Conservation (phyloP, 2,329 filamentous ascomycete species). For the Pezicula rhizophila region DNA sequence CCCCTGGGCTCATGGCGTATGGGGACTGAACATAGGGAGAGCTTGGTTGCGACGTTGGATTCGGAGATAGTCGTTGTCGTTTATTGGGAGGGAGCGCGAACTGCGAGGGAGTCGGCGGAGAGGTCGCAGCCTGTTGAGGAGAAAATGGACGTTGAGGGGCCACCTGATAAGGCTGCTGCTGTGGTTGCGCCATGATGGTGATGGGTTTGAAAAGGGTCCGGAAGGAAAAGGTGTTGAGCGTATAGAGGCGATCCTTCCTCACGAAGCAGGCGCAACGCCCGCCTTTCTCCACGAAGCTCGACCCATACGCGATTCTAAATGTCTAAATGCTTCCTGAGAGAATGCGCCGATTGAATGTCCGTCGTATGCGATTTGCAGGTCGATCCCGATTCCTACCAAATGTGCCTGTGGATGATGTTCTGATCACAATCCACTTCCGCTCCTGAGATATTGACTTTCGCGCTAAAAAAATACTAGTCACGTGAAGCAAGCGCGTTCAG, state of each 20-base stretch:
- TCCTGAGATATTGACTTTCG: too few species aligned
- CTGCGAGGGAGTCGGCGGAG: constrained; percentile 52
- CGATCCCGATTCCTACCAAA: not conserved
- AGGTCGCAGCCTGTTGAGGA: constrained; percentile 55
- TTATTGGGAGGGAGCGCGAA: constrained; percentile 64
- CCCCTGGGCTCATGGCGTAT: constrained; percentile 41
- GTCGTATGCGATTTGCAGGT: not conserved
- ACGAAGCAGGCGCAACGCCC: constrained; percentile 26
- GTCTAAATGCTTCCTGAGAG: not conserved
- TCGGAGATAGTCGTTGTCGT: constrained; percentile 65
- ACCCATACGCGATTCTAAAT: constrained; percentile 19
- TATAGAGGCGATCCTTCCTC: constrained; percentile 15
- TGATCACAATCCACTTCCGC: too few species aligned
- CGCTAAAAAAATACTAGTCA: too few species aligned
- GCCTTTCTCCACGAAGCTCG: constrained; percentile 16
- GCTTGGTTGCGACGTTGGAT: constrained; percentile 59
- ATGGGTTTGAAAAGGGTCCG: not conserved
- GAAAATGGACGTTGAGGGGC: constrained; percentile 52
- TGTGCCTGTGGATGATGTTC: not conserved
- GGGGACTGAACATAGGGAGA: constrained; percentile 54
- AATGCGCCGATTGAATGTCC: not conserved
- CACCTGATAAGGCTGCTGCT: constrained; percentile 21
- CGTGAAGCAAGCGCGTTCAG: too few species aligned
- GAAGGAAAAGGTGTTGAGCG: constrained; percentile 1
- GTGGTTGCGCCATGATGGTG: constrained; percentile 29